Evolutionary conservation across 176 grass and related monocot genomes (phyloP), one percentile per base, ranked within the genome.

Genomic region (Triticum monococcum): DNA sequence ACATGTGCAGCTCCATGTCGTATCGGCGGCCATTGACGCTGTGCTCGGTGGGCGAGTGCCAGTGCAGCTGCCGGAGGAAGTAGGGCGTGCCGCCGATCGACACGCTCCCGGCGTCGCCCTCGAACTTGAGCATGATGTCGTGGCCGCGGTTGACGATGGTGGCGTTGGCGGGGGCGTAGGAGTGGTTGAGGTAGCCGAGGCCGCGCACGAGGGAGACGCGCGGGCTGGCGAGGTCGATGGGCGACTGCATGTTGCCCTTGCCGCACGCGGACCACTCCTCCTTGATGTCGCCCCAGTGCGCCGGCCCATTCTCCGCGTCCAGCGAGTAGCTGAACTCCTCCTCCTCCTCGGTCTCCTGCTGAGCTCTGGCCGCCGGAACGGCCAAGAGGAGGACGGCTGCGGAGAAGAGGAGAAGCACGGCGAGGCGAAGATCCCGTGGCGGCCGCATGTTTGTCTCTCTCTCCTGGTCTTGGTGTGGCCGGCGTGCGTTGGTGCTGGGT

Each of bases 21-120:
- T 94, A 97, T 64, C 87, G 65, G 46, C 31, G 86, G 12, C 81
- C 93, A 26, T 92, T 87, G 36, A 98, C 79, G 30, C 56, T 82
- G 83, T 98, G 95, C 83, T 98, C 95, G 38, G 89, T 93, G 17
- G 95, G 95, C 3, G 86, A 85, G 81, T 98, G 95, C 93, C 93
- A 98, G 79, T 98, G 95, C 86, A 93, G 17, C 86, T 90, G 89
- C 32, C 2, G 72, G 20, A 98, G 84, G 24, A 26, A 13, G 79
- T 95, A 98, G 18, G 72, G 36, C 7, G 83, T 95, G 72, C 86
- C 88, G 56, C 89, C 69, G 75, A 98, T 94, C 66, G 80, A 31
- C 3, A 95, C 3, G 22, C 80, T 83, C 24, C 93, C 96, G 20
- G 91, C 91, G 59, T 92, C 81, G 12, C 75, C 88, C 0, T 83